Percentiles rank a stretch among this genome's conserved stretches.
Evolutionary conservation across 345 rosid species (phyloP).

Genomic region (Eucalyptus lansdowneana): DNA sequence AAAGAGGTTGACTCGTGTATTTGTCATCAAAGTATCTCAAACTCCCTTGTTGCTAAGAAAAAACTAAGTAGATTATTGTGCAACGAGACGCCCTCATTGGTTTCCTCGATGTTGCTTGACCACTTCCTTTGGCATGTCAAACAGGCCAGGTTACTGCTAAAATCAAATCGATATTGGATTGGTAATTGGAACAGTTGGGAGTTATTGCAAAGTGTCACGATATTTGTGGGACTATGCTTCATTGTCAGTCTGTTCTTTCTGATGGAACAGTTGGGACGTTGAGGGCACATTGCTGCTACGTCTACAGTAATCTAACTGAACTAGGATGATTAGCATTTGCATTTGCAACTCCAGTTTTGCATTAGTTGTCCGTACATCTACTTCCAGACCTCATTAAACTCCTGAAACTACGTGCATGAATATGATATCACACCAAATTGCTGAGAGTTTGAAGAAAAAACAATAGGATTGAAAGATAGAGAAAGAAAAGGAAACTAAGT

Average conservation of each 20-base stretch:
- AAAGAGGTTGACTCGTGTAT: not conserved
- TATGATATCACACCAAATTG: not conserved
- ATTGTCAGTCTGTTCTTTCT: not conserved
- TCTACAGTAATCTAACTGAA: not conserved
- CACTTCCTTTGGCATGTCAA: not conserved
- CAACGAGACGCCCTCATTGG: not conserved
- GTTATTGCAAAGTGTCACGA: too few species aligned
- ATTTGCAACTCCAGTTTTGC: not conserved
- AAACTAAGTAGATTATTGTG: not conserved
- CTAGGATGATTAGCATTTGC: too few species aligned
- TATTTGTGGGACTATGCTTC: not conserved
- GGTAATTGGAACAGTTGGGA: conserved; percentile 42
- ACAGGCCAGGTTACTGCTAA: not conserved
- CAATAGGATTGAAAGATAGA: not conserved
- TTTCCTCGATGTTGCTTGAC: not conserved
- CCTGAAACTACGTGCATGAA: not conserved
- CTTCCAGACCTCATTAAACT: not conserved
- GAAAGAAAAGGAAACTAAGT: not conserved
- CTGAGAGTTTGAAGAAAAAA: not conserved
- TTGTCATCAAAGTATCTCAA: not conserved
- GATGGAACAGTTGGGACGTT: too few species aligned
- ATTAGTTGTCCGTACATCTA: not conserved
- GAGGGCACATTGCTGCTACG: conserved; percentile 86
- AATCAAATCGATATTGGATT: conserved; percentile 36
- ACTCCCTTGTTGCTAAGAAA: not conserved